Conservation (phyloP, 768 basidiomycete genomes). For the Hebeloma cylindrosporum region DNA sequence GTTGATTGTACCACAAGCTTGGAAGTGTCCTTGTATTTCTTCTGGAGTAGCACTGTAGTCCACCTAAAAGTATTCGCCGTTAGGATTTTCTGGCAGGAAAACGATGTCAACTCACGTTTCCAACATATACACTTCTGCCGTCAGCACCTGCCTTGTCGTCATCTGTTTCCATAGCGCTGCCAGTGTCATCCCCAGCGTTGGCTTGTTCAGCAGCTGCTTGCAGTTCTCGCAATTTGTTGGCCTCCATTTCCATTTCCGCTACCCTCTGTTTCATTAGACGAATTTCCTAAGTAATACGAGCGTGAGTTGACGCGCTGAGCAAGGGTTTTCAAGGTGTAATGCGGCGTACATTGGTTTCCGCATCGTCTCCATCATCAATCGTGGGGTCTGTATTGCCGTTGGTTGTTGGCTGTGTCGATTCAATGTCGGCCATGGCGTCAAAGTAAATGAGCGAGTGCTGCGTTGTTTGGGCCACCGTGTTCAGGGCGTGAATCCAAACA, state of each 20-base stretch:
- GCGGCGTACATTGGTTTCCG: conserved; percentile 53
- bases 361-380: conserved; percentile 63
- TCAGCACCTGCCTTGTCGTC: conserved; percentile 86
- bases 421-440: conserved; percentile 51
- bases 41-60: conserved; percentile 97
- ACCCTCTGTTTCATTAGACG: conserved; percentile 89
- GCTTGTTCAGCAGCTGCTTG: conserved; percentile 72
- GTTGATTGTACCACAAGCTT: conserved; percentile 97
- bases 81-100: conserved; percentile 3
- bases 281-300: conserved; percentile 62
- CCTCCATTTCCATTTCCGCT: conserved; percentile 91
- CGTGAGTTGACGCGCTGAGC: conserved; percentile 14
- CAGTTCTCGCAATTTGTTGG: conserved; percentile 82
- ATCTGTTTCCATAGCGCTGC: conserved; percentile 68
- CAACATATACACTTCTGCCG: conserved; percentile 87
- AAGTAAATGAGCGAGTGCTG: conserved; percentile 19
- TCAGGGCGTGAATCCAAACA: conserved; percentile 15
- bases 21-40: conserved; percentile 97
- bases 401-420: conserved; percentile 41
- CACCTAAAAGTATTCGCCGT: conserved; percentile 55
- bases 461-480: conserved; percentile 1
- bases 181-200: conserved; percentile 45
- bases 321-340: conserved; percentile 4
- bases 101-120: conserved; percentile 72
- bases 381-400: conserved; percentile 35